Evolutionary conservation across 768 basidiomycete species (phyloP).

Genomic region (Agaricus subrufescens): DNA sequence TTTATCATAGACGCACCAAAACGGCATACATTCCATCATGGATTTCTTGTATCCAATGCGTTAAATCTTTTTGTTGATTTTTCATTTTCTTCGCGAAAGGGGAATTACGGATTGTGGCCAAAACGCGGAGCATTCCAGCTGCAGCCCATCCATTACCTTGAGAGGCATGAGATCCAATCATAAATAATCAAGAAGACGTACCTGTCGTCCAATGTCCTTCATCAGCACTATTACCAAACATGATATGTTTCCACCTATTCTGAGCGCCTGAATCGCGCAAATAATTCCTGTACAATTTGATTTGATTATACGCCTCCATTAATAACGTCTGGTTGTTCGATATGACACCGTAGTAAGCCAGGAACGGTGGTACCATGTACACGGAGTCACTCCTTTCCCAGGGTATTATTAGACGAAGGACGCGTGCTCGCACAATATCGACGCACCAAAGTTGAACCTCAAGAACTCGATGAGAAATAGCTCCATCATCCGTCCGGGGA

Average conservation of each 20-base stretch:
- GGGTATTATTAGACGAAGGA: neutral
- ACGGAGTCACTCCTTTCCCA: slow-evolving; percentile 65
- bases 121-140: slow-evolving; percentile 80
- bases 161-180: neutral
- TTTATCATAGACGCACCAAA: slow-evolving; percentile 39
- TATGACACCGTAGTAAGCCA: slow-evolving; percentile 76
- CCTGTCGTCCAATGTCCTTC: slow-evolving; percentile 63
- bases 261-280: slow-evolving; percentile 48
- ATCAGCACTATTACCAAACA: slow-evolving; percentile 10
- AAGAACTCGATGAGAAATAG: slow-evolving; percentile 70
- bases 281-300: slow-evolving; percentile 64
- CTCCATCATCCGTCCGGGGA: slow-evolving; percentile 67
- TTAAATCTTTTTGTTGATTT: too few species aligned
- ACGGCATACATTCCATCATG: slow-evolving; percentile 63
- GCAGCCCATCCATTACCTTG: slow-evolving; percentile 88
- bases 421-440: neutral
- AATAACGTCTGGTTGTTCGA: slow-evolving; percentile 56
- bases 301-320: slow-evolving; percentile 64
- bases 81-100: slow-evolving; percentile 41
- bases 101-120: slow-evolving; percentile 67
- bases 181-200: slow-evolving; percentile 19
- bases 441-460: slow-evolving; percentile 71
- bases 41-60: slow-evolving; percentile 64
- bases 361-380: slow-evolving; percentile 84
- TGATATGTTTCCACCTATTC: slow-evolving; percentile 72